Conservation (phyloP, 176 grass and related monocot genomes). For the Triticum urartu region DNA sequence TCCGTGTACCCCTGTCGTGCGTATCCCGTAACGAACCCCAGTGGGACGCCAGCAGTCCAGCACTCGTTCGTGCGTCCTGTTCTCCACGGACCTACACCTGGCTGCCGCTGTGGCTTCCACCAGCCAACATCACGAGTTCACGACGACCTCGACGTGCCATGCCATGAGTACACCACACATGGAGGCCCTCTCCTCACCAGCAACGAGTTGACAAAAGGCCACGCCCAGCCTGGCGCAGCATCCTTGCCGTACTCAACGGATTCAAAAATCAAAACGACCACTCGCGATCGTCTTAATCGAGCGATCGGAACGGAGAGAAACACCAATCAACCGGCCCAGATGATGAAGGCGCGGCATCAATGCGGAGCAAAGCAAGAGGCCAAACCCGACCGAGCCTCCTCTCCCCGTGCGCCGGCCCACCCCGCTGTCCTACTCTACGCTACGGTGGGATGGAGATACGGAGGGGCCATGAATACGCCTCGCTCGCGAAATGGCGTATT, state of each 20-base stretch:
- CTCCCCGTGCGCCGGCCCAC: neutral
- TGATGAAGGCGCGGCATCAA: neutral
- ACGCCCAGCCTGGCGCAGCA: neutral
- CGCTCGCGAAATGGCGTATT: neutral
- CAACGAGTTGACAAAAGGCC: neutral
- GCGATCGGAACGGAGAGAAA: neutral
- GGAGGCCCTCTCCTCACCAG: neutral
- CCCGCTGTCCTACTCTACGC: neutral
- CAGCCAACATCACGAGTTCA: neutral
- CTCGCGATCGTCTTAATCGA: neutral
- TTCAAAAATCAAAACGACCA: neutral
- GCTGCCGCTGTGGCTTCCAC: neutral
- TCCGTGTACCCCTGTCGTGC: too few relatives aligned
- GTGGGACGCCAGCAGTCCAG: neutral
- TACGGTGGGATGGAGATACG: neutral
- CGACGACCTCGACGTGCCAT: constrained; percentile 6
- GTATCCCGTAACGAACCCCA: neutral
- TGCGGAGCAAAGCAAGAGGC: too few relatives aligned
- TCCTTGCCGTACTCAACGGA: neutral
- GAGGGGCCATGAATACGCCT: neutral
- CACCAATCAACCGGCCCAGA: neutral
- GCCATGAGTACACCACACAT: neutral
- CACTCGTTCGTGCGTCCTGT: neutral
- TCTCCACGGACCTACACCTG: neutral
- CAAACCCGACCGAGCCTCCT: neutral